A percentile compares a stretch with the other conserved stretches of the same genome.
Conservation (phyloP, 2,329 filamentous ascomycete genomes). For the Nothomitra cinnamomea region DNA sequence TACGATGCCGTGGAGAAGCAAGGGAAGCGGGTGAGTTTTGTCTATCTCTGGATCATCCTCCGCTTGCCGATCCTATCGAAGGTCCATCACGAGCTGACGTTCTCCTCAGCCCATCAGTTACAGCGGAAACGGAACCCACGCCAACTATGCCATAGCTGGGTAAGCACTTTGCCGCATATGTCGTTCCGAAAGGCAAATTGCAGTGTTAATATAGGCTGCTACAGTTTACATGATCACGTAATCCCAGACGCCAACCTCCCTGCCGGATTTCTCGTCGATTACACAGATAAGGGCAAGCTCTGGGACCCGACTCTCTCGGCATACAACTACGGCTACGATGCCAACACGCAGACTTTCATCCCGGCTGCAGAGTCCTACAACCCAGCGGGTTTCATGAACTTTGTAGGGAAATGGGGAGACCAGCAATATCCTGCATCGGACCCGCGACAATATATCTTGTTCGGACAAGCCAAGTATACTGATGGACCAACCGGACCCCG, state of each 20-base stretch:
- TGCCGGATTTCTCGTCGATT: conserved; percentile 33
- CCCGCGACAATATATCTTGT: conserved; percentile 28
- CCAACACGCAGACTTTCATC: conserved; percentile 25
- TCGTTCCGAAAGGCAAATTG: not conserved
- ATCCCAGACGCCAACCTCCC: conserved; percentile 44
- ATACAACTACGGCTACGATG: conserved; percentile 38
- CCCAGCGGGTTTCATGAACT: conserved; percentile 39
- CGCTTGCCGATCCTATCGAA: not conserved
- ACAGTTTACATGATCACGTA: conserved; percentile 41
- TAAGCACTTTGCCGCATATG: conserved; percentile 10
- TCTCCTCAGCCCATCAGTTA: conserved; percentile 33
- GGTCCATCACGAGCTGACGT: not conserved
- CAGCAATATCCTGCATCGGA: conserved; percentile 36
- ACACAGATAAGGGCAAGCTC: conserved; percentile 34
- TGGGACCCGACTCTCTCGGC: conserved; percentile 43
- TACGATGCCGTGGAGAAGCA: conserved; percentile 38
- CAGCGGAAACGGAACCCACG: conserved; percentile 43
- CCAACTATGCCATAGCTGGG: conserved; percentile 42
- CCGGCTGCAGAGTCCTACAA: conserved; percentile 25
- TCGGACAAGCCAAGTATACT: conserved; percentile 30
- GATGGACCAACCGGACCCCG: conserved; percentile 43
- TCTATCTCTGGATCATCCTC: conserved; percentile 1
- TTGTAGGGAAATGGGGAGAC: conserved; percentile 45
- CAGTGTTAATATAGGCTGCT: not conserved
- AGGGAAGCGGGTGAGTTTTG: conserved; percentile 21